Percentiles rank a stretch among this genome's conserved stretches.
Conservation (phyloP, 2,329 filamentous ascomycete species). For the Aspergillus fructus region DNA sequence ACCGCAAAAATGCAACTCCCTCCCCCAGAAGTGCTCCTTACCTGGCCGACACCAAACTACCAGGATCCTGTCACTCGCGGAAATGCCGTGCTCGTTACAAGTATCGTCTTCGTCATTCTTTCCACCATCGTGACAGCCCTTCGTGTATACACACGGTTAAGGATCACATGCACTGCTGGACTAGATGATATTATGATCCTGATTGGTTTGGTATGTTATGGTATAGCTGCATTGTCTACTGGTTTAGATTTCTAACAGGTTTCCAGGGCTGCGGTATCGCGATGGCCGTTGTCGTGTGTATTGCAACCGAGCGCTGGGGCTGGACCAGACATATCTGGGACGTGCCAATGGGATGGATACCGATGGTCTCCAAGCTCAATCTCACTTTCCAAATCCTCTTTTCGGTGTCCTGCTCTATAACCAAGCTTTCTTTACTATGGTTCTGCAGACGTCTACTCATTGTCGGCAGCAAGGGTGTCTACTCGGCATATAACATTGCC, state of each 20-base stretch:
- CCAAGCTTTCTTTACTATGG: conserved; percentile 40
- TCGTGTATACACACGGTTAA: conserved; percentile 48
- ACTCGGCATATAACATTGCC: conserved; percentile 24
- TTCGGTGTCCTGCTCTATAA: conserved; percentile 32
- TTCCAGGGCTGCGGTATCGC: conserved; percentile 33
- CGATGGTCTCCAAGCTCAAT: conserved; percentile 35
- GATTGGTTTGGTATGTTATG: conserved; percentile 37
- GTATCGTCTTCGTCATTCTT: conserved; percentile 40
- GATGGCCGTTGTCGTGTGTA: conserved; percentile 34
- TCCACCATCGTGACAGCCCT: conserved; percentile 43
- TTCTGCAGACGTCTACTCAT: conserved; percentile 36
- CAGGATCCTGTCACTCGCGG: conserved; percentile 47
- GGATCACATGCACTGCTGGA: conserved; percentile 47
- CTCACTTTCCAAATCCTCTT: conserved; percentile 40
- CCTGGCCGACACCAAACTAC: conserved; percentile 52
- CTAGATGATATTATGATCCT: conserved; percentile 50
- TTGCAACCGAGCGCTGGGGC: conserved; percentile 34
- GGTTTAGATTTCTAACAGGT: conserved; percentile 4
- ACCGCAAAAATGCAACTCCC: conserved; percentile 38
- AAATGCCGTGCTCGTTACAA: conserved; percentile 43
- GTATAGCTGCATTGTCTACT: neutral
- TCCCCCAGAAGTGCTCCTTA: conserved; percentile 40
- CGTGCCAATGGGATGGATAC: conserved; percentile 29
- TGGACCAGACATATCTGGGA: conserved; percentile 47
- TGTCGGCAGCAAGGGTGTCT: conserved; percentile 28